Conservation (phyloP, 2,329 filamentous ascomycete species). For the Xylaria sp. region DNA sequence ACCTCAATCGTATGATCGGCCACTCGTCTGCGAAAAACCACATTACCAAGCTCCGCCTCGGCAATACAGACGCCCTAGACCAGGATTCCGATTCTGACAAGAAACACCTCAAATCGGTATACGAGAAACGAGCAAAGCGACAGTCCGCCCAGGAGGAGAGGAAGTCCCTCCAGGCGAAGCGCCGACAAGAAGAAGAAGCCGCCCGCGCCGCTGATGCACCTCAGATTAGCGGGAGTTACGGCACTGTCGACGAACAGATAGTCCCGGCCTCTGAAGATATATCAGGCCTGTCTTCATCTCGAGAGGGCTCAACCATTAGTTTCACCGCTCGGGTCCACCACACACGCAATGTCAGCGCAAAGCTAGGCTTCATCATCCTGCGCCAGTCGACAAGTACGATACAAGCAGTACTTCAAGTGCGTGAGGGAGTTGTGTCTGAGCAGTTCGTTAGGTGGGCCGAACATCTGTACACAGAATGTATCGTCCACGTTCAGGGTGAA, state of each 20-base stretch:
- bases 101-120: constrained; percentile 48
- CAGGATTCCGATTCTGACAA: constrained; percentile 46
- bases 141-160: constrained; percentile 50
- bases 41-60: constrained; percentile 52
- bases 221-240: constrained; percentile 44
- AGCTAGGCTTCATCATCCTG: constrained; percentile 86
- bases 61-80: constrained; percentile 50
- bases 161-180: constrained; percentile 48
- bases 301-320: constrained; percentile 67
- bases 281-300: constrained; percentile 52
- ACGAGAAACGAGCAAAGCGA: constrained; percentile 50
- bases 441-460: constrained; percentile 90
- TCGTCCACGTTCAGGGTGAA: constrained; percentile 79
- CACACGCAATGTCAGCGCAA: constrained; percentile 81
- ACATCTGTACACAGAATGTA: constrained; percentile 79
- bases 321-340: constrained; percentile 82
- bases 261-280: constrained; percentile 53
- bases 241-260: constrained; percentile 51
- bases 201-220: constrained; percentile 43
- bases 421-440: constrained; percentile 69
- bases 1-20: constrained; percentile 53
- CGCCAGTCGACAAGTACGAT: constrained; percentile 85
- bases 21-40: constrained; percentile 54
- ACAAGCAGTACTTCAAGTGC: constrained; percentile 76
- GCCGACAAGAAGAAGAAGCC: constrained; percentile 50